Conservation (phyloP, 129 eudicot genomes). For the Daucus carota region DH1_v3.0 NC_030387.2:37387001-37387500, state of each 20-base stretch:
- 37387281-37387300: neutral
- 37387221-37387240: neutral
- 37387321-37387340: neutral
- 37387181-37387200: conserved; percentile 24
- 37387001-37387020: conserved; percentile 56
- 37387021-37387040: conserved; percentile 52
- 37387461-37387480: neutral
- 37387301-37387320: neutral
- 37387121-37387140: conserved; percentile 39
- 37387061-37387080: conserved; percentile 38
- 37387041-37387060: conserved; percentile 48
- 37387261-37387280: neutral
- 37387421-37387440: conserved; percentile 4
- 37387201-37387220: neutral
- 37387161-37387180: conserved; percentile 72
- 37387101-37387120: conserved; percentile 59
- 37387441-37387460: neutral
- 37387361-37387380: neutral
- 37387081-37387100: conserved; percentile 59
- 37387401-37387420: neutral
- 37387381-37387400: neutral
- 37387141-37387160: conserved; percentile 39
- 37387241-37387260: neutral
- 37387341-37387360: neutral
- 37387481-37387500: neutral